A percentile compares a stretch with the other conserved stretches of the same genome.
Evolutionary conservation across 2,329 filamentous ascomycete species (phyloP).

Genomic region (Hymenoscyphus scutula): DNA sequence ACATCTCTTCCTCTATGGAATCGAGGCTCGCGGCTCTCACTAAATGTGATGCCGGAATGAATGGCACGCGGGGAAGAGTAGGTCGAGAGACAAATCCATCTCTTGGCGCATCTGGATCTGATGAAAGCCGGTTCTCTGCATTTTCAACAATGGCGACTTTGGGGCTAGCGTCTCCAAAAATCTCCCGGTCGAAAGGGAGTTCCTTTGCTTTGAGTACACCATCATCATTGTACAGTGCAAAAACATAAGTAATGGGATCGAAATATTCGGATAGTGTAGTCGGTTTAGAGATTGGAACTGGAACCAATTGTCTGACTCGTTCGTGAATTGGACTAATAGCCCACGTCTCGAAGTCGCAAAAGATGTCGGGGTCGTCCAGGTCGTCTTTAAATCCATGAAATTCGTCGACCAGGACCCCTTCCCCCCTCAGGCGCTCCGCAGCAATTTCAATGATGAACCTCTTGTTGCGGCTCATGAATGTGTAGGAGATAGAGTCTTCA

Average conservation of each 20-base stretch:
- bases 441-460: neutral
- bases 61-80: constrained; percentile 13
- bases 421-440: neutral
- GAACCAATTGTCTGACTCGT: constrained; percentile 10
- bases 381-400: neutral
- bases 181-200: constrained; percentile 15
- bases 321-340: constrained; percentile 14
- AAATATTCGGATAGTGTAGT: constrained; percentile 9
- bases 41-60: constrained; percentile 13
- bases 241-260: constrained; percentile 17
- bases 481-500: neutral
- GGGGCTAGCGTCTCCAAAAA: constrained; percentile 5
- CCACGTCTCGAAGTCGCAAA: constrained; percentile 10
- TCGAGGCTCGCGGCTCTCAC: constrained; percentile 16
- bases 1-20: constrained; percentile 16
- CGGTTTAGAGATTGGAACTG: neutral
- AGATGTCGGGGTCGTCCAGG: constrained; percentile 8
- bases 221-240: constrained; percentile 17
- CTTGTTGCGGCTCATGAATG: neutral
- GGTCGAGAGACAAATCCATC: constrained; percentile 16
- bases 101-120: neutral
- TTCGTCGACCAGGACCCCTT: neutral
- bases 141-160: neutral
- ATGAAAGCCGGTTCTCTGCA: neutral
- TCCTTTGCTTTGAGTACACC: constrained; percentile 16